These are phyloP conservation scores for Pichia sp. DNA, from an alignment of 1,139 yeast genomes.

Conservation along the genomic window DNA sequence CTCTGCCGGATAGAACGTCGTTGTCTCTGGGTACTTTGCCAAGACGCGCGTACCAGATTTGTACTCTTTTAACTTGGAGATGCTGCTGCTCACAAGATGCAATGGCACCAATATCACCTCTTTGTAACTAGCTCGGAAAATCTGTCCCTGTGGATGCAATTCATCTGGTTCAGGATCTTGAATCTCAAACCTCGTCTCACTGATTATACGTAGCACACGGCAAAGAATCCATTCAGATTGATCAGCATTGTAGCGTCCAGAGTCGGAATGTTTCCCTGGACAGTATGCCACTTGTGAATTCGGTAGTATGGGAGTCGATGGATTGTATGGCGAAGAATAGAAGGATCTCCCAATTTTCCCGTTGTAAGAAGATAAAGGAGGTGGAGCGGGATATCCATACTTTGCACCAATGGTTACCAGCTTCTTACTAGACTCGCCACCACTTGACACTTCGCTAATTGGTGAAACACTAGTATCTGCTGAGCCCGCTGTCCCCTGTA, in stretches of 20 bases:
- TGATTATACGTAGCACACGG: constrained; percentile 68
- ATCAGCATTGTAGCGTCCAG: constrained; percentile 36
- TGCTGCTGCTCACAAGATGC: constrained; percentile 16
- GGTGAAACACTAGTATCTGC: no score
- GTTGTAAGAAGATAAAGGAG: constrained; percentile 12
- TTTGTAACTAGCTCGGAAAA: constrained; percentile 73
- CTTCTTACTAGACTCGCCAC: not conserved
- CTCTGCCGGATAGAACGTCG: constrained; percentile 92
- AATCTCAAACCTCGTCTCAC: constrained; percentile 68
- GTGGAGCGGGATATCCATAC: constrained; percentile 15
- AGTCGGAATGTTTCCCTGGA: constrained; percentile 23
- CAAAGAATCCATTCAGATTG: constrained; percentile 81
- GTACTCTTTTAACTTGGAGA: constrained; percentile 44
- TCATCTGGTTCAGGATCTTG: constrained; percentile 98
- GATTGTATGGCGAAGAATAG: constrained; percentile 35
- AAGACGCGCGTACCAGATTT: constrained; percentile 76
- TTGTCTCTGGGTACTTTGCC: constrained; percentile 96
- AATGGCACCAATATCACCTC: constrained; percentile 76
- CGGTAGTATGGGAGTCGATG: constrained; percentile 51
- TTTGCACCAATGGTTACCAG: not conserved
- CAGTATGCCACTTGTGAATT: constrained; percentile 90
- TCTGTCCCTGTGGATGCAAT: constrained; percentile 79
- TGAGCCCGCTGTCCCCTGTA: no score
- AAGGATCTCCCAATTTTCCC: constrained; percentile 25
- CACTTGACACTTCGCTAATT: no score